Evolutionary conservation across 495 filamentous ascomycete species (phyloP), one percentile per base, ranked within the genome.

Genomic region (Hyaloscypha finlandica): DNA sequence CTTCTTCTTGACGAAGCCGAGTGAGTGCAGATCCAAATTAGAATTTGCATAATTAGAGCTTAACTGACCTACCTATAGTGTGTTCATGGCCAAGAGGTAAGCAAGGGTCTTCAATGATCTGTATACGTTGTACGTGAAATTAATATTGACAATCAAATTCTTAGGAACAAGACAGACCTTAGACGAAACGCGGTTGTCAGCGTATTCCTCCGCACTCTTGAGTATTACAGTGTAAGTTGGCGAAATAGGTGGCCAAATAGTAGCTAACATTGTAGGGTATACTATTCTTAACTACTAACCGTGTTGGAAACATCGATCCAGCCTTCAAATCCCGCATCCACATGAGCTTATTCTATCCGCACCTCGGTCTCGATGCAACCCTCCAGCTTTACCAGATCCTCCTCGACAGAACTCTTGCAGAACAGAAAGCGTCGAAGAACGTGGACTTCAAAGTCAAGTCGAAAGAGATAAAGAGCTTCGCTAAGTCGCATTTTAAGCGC

Each of bases 1-100:
- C 69, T 88, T 5, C 76, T 89, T 0, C 71, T 88, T 0, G 85
- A 88, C 63, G 84, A 89, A 73, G 83, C 81, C 1, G 85, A 87
- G 56, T 59, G 11, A 59, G 56, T 37, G 12, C 12, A 37, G 25
- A 8, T 37, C 35, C 35, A 37, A 12, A 37, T 37, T 37, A 6
- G 8, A 12, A 37, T 6, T 37, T 37, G 6, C 35, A 37, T 6
- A 6, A 37, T 37, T 37, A 12, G 12, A 6, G 12, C 6, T 37
- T 25, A 25, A 37, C 35, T 37, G 35, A 37, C 35, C 12, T 12
- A 31, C 25, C 31, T 30, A 19, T 32, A 59, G 56, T 52, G 60
- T 63, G 8, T 63, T 63, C 25, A 5, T 63, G 16, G 60, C 62
- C 30, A 64, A 64, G 20, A 48, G 35, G 35, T 37, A 12, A 37